Base-by-base conservation (phyloP, 2,329 filamentous ascomycete species). In the Pseudogymnoascus sp. region DNA sequence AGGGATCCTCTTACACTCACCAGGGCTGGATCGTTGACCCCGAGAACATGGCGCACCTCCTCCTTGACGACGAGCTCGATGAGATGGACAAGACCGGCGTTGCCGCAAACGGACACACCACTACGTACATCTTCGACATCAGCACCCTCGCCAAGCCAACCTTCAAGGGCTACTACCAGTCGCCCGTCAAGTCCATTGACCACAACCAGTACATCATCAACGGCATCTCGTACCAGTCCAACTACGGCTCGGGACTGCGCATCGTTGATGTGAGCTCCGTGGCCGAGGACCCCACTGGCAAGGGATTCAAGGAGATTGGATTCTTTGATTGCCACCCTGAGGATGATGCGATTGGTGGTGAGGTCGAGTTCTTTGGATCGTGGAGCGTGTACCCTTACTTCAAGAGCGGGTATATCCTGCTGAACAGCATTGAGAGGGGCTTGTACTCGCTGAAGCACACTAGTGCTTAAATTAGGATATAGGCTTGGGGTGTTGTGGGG, bases 31-130 rank as follows among this genome's bases (percentile, higher is more conserved):
- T 79, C 17, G 69, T 77, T 61, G 71, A 76, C 21, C 39, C 29
- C 0, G 69, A 71, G 59, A 72, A 71, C 68, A 72, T 74, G 66
- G 66, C 76, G 48, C 81, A 75, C 67, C 75, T 83, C 3, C 73
- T 82, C 12, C 68, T 82, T 4, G 81, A 83, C 65, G 81, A 84
- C 65, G 81, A 84, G 68, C 74, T 79, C 9, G 81, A 84, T 62
- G 81, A 84, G 72, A 62, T 66, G 3, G 69, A 78, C 5, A 69
- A 69, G 3, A 71, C 73, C 0, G 78, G 76, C 7, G 74, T 74
- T 0, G 79, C 74, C 0, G 71, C 70, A 0, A 75, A 80, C 48
- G 75, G 77, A 1, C 77, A 71, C 64, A 78, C 80, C 3, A 77
- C 79, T 3, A 82, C 79, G 0, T 82, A 80, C 67, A 80, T 82